Evolutionary conservation across 73 alveolate genomes (phyloP), one percentile per base, ranked within the genome.

Genomic region (Paramecium caudatum): DNA sequence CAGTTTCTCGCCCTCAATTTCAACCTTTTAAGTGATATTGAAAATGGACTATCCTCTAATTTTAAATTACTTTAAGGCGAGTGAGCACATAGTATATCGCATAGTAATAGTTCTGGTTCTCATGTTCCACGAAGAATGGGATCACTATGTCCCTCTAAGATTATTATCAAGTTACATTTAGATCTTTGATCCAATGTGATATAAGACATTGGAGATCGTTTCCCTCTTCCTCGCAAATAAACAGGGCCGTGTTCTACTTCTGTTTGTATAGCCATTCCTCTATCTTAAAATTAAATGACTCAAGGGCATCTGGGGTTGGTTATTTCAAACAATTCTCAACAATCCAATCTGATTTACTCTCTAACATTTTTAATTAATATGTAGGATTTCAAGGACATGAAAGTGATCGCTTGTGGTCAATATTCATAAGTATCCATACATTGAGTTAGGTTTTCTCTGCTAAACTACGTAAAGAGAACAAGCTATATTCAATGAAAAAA

Each of bases 61-160:
- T 62, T 9, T 27, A 6, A 62, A 27, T 62, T 36, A 39, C 86
- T 16, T 39, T 69, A 32, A 74, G 43, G 19, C 30, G 36, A 39
- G 47, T 34, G 36, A 74, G 32, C 7, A 74, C 39, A 74, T 74
- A 43, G 43, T 34, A 74, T 3, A 74, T 74, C 6, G 88, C 88
- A 37, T 74, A 74, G 17, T 74, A 74, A n/a, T 74, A 74, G 32
- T 74, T 74, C 39, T 43, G 27, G 43, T 43, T 74, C 32, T 74
- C 88, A 74, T 74, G 88, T 7, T 74, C 62, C 21, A 74, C 88
- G 43, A 74, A 74, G 32, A 39, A 74, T 15, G 88, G 88, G 9
- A 74, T 74, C 16, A 74, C 30, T 10, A 74, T 30, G 9, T 74
- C 88, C 43, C 43, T 74, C 62, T 45, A 37, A 10, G 30, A 25